Conservation (phyloP, 305 asterid species). For the Caryopteris hybrid region DNA sequence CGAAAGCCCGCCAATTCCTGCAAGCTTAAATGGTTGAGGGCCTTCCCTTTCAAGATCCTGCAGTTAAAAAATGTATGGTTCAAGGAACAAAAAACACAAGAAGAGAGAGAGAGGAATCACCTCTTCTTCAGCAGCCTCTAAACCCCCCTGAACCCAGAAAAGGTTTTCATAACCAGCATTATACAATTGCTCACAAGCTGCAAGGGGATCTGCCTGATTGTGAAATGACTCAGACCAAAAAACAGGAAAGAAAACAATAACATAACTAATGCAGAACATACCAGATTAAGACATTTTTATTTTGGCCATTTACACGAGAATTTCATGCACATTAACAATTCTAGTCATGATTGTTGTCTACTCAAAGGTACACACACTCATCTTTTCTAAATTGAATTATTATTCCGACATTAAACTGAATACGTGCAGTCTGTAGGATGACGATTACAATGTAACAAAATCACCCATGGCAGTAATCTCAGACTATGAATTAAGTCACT, state of each 20-base stretch:
- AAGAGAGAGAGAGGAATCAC: constrained; percentile 23
- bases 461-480: too few species aligned
- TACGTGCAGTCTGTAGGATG: too few species aligned
- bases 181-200: constrained; percentile 85
- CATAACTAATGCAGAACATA: not conserved
- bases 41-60: constrained; percentile 97
- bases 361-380: not conserved
- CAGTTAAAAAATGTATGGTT: constrained; percentile 7
- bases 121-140: constrained; percentile 97
- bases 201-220: constrained; percentile 85
- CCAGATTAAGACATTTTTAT: not conserved
- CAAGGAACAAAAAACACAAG: not conserved
- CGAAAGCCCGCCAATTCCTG: constrained; percentile 97
- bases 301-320: not conserved
- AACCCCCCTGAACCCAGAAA: constrained; percentile 93
- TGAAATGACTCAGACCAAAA: constrained; percentile 27
- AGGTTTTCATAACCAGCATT: constrained; percentile 80
- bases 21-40: constrained; percentile 81
- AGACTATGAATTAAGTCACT: too few species aligned
- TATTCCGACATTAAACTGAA: too few species aligned
- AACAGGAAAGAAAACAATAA: not conserved
- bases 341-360: not conserved
- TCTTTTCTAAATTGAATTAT: too few species aligned
- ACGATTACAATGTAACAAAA: too few species aligned
- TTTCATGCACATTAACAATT: not conserved